Conservation (phyloP, 306 rosid species). For the Vigna unguiculata region DNA sequence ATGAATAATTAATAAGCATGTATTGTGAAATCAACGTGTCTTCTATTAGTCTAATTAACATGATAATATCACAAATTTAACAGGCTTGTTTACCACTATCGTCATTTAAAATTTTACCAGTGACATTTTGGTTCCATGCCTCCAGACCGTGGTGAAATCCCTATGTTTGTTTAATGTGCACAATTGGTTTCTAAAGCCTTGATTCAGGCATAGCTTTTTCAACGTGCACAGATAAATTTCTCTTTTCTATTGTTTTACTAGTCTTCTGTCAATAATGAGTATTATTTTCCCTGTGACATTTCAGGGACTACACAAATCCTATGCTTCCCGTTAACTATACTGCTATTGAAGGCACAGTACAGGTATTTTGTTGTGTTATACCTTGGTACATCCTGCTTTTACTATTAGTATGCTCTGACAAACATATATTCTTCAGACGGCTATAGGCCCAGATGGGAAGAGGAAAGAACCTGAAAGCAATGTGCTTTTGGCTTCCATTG, state of each 20-base stretch:
- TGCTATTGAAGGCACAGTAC: constrained; percentile 83
- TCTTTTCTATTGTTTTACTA: constrained; percentile 7
- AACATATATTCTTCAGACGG: constrained; percentile 57
- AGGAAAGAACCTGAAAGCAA: constrained; percentile 85
- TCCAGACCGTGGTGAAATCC: background rate
- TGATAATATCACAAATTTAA: background rate
- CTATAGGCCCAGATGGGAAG: constrained; percentile 92
- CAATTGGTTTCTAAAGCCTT: constrained; percentile 10
- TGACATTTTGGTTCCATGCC: constrained; percentile 21
- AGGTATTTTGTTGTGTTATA: constrained; percentile 57
- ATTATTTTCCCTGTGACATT: constrained; percentile 41
- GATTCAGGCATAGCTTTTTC: constrained; percentile 11
- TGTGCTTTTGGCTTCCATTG: constrained; percentile 92
- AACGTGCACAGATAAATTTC: background rate
- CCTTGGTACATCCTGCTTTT: background rate
- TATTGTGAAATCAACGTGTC: constrained; percentile 10
- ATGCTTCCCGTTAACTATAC: constrained; percentile 94
- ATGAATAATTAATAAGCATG: constrained; percentile 17
- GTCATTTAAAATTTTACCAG: constrained; percentile 23
- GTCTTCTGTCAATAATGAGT: background rate
- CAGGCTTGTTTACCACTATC: constrained; percentile 19
- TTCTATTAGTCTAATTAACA: constrained; percentile 27
- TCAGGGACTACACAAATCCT: constrained; percentile 94
- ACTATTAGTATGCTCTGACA: constrained; percentile 43
- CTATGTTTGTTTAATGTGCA: constrained; percentile 19